phyloP scores from a whole-genome alignment of 2,329 filamentous ascomycete genomes.

The Pezicula radicicola region DNA sequence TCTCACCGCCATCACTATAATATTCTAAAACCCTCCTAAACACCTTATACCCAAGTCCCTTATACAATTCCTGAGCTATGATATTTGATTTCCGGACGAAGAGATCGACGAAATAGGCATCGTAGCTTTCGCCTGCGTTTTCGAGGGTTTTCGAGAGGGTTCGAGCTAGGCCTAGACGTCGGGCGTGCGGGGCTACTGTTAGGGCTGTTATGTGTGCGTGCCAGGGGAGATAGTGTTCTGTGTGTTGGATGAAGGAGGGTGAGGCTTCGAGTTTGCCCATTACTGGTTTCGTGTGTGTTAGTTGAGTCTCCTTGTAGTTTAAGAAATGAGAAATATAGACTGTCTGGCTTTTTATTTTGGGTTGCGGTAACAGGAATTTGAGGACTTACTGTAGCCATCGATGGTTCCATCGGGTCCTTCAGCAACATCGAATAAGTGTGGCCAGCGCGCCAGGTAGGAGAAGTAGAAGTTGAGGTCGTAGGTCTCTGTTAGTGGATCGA shows the following conservation, averaged over 20 bases:
- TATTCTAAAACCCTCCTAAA: slow-evolving; percentile 88
- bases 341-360: neutral
- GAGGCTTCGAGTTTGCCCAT: slow-evolving; percentile 97
- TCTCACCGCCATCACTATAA: slow-evolving; percentile 75
- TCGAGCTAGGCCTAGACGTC: slow-evolving; percentile 82
- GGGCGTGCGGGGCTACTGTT: slow-evolving; percentile 83
- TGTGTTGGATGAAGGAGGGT: slow-evolving; percentile 68
- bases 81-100: slow-evolving; percentile 89
- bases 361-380: slow-evolving; percentile 1
- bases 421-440: slow-evolving; percentile 87
- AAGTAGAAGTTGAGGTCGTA: slow-evolving; percentile 96
- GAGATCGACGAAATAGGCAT: slow-evolving; percentile 93
- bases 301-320: neutral
- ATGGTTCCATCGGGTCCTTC: slow-evolving; percentile 85
- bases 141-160: slow-evolving; percentile 80
- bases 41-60: slow-evolving; percentile 86
- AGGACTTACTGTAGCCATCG: slow-evolving; percentile 80
- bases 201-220: slow-evolving; percentile 97
- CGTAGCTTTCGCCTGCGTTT: slow-evolving; percentile 72
- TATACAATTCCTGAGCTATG: slow-evolving; percentile 85
- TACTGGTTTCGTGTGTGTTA: slow-evolving; percentile 41
- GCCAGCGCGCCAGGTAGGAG: slow-evolving; percentile 95
- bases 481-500: slow-evolving; percentile 96
- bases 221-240: slow-evolving; percentile 95
- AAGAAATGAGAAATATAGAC: no score